Base-by-base conservation (phyloP, 2,329 filamentous ascomycete genomes). In the Phyllosticta citriasiana region DNA sequence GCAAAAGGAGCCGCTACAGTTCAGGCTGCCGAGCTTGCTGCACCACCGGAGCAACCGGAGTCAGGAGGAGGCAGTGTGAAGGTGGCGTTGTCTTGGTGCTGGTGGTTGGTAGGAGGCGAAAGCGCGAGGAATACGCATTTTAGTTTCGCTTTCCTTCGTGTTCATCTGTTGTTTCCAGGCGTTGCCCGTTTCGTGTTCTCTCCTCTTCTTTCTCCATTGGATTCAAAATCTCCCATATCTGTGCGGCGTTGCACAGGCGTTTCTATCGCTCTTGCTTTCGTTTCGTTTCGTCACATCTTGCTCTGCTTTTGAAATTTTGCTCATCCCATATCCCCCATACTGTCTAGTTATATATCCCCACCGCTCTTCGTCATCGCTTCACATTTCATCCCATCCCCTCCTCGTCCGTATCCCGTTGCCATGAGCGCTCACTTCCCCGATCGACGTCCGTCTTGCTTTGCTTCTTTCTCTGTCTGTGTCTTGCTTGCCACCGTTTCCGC, bases 1-100 rank as follows among this genome's bases (percentile, higher is more conserved):
- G 64, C 63, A 66, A 24, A 74, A 71, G 61, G 73, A 76, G 61
- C 73, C 73, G 26, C 65, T 74, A 4, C 73, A 73, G 64, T 74
- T 74, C 63, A 74, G 67, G 57, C 71, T 73, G n/a, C 66, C 68
- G 7, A 72, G 70, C 19, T 8, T 61, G 60, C 26, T 61, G 59
- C 58, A 60, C 51, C 58, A 60, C 55, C 33, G 33, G 33, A 40
- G 14, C 14, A 40, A 16, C 27, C 57, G 57, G 52, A 55, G 55
- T 47, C 54, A 54, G 40, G 58, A 60, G 25, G 58, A 60, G 24
- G 35, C 58, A 24, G 53, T 53, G n/a, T 60, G 33, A 53, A 57
- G 54, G 57, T 22, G 19, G 50, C 19, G 7, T 9, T 5, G 53
- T 9, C 9, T 14, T 22, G 22, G 16, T 9, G 52, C 14, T 6